Percentiles rank a stretch among this genome's conserved stretches.
Conservation (phyloP, 23 red algal genomes). For the Gracilaria caudata region DNA sequence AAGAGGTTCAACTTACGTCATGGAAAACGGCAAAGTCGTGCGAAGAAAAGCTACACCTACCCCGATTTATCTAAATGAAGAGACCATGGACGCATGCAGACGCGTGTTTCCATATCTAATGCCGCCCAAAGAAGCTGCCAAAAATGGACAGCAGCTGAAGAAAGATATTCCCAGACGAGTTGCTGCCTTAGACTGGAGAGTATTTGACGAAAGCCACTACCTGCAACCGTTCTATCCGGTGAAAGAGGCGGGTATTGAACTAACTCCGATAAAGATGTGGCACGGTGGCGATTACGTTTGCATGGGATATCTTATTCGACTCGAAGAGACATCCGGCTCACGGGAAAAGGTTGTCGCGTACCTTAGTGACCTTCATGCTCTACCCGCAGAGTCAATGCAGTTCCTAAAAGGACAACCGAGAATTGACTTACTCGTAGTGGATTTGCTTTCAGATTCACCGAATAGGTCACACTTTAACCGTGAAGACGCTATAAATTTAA, state of each 20-base stretch:
- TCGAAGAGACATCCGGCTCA: background rate
- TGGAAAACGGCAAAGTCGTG: slow-evolving; percentile 10
- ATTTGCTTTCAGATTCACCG: slow-evolving; percentile 31
- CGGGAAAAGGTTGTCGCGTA: slow-evolving; percentile 45
- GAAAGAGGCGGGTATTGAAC: slow-evolving; percentile 28
- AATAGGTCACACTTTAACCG: slow-evolving; percentile 44
- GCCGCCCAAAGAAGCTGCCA: slow-evolving; percentile 18
- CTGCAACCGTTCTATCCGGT: slow-evolving; percentile 46
- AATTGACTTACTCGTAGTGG: slow-evolving; percentile 64
- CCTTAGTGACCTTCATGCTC: slow-evolving; percentile 44
- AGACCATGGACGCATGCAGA: slow-evolving; percentile 45
- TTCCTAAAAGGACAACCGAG: slow-evolving; percentile 38
- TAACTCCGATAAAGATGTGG: slow-evolving; percentile 52
- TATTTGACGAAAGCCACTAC: slow-evolving; percentile 44
- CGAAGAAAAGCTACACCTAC: slow-evolving; percentile 11
- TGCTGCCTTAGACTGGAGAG: slow-evolving; percentile 53
- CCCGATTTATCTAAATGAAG: slow-evolving; percentile 50
- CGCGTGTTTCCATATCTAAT: slow-evolving; percentile 57
- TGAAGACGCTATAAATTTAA: slow-evolving; percentile 28
- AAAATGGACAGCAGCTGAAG: background rate
- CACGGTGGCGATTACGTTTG: slow-evolving; percentile 66
- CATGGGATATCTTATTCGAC: slow-evolving; percentile 56
- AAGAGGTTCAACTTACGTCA: background rate
- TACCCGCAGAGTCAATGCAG: slow-evolving; percentile 26
- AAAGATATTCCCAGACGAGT: slow-evolving; percentile 61